These are phyloP conservation scores for Axilococcus clingmanii DNA, from an alignment of 139 green algal species.

Conservation along the genomic window DNA sequence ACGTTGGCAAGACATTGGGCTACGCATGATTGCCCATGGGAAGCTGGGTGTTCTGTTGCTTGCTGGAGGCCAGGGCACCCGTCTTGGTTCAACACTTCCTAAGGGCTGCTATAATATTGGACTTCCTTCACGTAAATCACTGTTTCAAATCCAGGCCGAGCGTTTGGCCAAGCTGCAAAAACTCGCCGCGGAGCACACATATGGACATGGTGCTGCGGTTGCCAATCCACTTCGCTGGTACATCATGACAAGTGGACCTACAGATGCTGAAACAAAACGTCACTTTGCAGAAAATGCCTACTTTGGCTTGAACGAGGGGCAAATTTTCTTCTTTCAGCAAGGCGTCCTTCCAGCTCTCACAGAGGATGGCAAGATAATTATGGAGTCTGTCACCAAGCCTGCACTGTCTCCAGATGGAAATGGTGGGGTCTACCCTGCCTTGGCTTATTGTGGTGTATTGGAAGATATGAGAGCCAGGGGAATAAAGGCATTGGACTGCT, in stretches of 20 bases:
- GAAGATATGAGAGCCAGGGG: conserved; percentile 52
- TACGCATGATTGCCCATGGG: conserved; percentile 43
- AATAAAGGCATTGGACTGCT: conserved; percentile 77
- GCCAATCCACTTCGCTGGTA: conserved; percentile 51
- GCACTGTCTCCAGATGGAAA: conserved; percentile 90
- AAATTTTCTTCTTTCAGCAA: conserved; percentile 79
- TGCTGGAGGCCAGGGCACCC: conserved; percentile 87
- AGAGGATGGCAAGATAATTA: conserved; percentile 69
- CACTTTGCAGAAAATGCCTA: conserved; percentile 59
- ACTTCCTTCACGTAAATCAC: conserved; percentile 75
- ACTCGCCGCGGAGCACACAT: conserved; percentile 21
- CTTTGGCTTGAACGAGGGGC: conserved; percentile 62
- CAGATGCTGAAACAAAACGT: conserved; percentile 57
- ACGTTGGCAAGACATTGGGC: conserved; percentile 26
- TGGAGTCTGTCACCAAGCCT: conserved; percentile 38
- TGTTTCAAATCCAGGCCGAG: conserved; percentile 89
- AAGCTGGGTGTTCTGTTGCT: conserved; percentile 75
- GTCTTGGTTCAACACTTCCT: conserved; percentile 69
- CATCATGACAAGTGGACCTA: conserved; percentile 89
- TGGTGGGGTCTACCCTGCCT: conserved; percentile 83
- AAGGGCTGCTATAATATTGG: conserved; percentile 95
- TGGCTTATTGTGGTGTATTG: conserved; percentile 48
- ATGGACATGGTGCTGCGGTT: background rate
- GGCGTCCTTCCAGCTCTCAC: conserved; percentile 80
- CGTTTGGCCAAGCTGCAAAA: conserved; percentile 64